These are phyloP conservation scores for Penicillium occitanis DNA, from an alignment of 2,329 filamentous ascomycete genomes.

Conservation along the genomic window DNA sequence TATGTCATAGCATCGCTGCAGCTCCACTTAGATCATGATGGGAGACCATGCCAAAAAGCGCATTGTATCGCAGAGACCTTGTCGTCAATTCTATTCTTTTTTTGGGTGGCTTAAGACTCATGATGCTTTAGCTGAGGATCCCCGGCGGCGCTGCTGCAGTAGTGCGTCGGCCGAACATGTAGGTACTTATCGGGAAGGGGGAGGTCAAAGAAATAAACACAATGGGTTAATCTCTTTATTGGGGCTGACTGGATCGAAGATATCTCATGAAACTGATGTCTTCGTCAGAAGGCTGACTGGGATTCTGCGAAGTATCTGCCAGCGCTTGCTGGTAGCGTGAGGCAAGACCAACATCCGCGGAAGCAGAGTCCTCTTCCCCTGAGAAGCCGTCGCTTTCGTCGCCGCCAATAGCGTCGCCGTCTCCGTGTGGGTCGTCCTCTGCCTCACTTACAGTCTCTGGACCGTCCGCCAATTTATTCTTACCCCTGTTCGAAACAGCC, in stretches of 20 bases:
- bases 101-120: not conserved
- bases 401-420: slow-evolving; percentile 40
- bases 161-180: not conserved
- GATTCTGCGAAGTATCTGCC: slow-evolving; percentile 50
- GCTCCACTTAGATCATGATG: slow-evolving; percentile 4
- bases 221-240: slow-evolving; percentile 15
- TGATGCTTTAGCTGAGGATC: slow-evolving; percentile 3
- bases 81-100: not conserved
- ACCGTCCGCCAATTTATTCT: slow-evolving; percentile 30
- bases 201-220: not conserved
- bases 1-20: slow-evolving; percentile 11
- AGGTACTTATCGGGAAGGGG: not conserved
- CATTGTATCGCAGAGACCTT: not conserved
- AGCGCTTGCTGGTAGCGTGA: slow-evolving; percentile 76
- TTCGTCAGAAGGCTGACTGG: slow-evolving; percentile 39
- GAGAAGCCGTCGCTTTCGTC: slow-evolving; percentile 54
- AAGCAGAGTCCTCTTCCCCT: slow-evolving; percentile 60
- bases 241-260: slow-evolving; percentile 39
- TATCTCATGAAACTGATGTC: slow-evolving; percentile 56
- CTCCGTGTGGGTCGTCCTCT: slow-evolving; percentile 52
- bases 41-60: not conserved
- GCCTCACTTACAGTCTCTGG: slow-evolving; percentile 51
- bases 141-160: not conserved
- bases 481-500: slow-evolving; percentile 54
- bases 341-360: slow-evolving; percentile 67